A percentile compares a stretch with the other conserved stretches of the same genome.
Conservation (phyloP, 1,284 basidiomycete genomes). For the Flammula alnicola region DNA sequence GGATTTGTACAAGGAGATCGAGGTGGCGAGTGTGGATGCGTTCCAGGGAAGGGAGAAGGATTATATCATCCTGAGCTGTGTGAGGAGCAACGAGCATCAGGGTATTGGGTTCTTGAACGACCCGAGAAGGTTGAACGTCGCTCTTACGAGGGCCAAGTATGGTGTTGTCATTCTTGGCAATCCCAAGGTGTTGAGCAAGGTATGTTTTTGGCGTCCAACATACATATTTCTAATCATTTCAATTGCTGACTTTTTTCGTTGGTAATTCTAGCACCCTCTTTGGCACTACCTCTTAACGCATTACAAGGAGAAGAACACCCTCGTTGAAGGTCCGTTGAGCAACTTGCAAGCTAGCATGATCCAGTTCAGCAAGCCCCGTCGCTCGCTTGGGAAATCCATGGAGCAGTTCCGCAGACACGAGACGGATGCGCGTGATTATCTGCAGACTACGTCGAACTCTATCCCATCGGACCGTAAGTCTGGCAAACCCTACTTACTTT, state of each 20-base stretch:
- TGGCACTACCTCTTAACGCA: constrained; percentile 99
- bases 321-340: constrained; percentile 96
- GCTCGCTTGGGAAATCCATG: constrained; percentile 83
- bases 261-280: constrained; percentile 78
- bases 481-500: constrained; percentile 9
- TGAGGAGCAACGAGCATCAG: constrained; percentile 99
- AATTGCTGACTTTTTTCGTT: constrained; percentile 18
- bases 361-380: constrained; percentile 95
- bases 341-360: constrained; percentile 99
- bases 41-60: constrained; percentile 99
- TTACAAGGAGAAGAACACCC: constrained; percentile 94
- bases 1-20: constrained; percentile 98
- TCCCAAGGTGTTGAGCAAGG: constrained; percentile 98
- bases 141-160: constrained; percentile 96
- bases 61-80: constrained; percentile 98
- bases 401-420: constrained; percentile 92
- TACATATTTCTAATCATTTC: constrained; percentile 6
- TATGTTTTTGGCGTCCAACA: constrained; percentile 40
- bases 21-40: constrained; percentile 98
- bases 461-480: constrained; percentile 54
- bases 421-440: constrained; percentile 78
- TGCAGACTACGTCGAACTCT: constrained; percentile 41
- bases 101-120: constrained; percentile 99
- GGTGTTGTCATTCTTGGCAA: constrained; percentile 98
- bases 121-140: constrained; percentile 95